A percentile compares a stretch with the other conserved stretches of the same genome.
These are phyloP conservation scores for Claviceps arundinis DNA, from an alignment of 2,329 filamentous ascomycete species.

Conservation along the genomic window DNA sequence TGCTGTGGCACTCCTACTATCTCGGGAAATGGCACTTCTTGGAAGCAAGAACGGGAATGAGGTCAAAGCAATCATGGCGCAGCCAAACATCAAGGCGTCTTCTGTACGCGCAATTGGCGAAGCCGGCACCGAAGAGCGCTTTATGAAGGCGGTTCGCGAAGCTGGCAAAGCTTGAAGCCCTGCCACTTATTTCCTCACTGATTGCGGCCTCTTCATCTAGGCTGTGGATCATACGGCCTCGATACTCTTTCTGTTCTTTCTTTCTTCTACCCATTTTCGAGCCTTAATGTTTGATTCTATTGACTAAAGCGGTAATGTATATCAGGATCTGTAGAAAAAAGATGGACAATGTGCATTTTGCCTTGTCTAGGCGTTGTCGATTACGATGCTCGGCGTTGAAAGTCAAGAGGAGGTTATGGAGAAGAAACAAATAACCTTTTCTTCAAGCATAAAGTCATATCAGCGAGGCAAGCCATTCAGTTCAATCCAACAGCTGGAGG, in stretches of 20 bases:
- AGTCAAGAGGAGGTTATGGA: not conserved
- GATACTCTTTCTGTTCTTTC: not conserved
- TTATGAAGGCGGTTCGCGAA: conserved; percentile 22
- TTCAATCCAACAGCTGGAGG: not conserved
- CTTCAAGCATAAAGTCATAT: not conserved
- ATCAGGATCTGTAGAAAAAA: conserved; percentile 11
- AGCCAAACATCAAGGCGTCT: conserved; percentile 15
- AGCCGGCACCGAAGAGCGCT: conserved; percentile 34
- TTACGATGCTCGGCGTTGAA: not conserved
- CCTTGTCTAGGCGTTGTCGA: conserved; percentile 8
- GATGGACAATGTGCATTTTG: not conserved
- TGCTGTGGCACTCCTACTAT: conserved; percentile 51
- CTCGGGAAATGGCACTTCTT: conserved; percentile 38
- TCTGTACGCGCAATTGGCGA: conserved; percentile 25
- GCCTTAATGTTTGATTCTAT: conserved; percentile 5
- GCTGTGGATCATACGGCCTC: not conserved
- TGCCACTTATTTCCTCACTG: not conserved
- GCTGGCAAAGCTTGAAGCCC: conserved; percentile 18
- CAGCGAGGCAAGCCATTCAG: not conserved
- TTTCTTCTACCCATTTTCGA: not conserved
- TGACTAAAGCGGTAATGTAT: conserved; percentile 13
- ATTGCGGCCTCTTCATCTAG: not conserved
- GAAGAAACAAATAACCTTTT: not conserved
- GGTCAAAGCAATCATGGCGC: conserved; percentile 25
- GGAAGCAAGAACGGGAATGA: conserved; percentile 31